Evolutionary conservation across 2,329 filamentous ascomycete genomes (phyloP).

Genomic region (Pseudogymnoascus sp.): DNA sequence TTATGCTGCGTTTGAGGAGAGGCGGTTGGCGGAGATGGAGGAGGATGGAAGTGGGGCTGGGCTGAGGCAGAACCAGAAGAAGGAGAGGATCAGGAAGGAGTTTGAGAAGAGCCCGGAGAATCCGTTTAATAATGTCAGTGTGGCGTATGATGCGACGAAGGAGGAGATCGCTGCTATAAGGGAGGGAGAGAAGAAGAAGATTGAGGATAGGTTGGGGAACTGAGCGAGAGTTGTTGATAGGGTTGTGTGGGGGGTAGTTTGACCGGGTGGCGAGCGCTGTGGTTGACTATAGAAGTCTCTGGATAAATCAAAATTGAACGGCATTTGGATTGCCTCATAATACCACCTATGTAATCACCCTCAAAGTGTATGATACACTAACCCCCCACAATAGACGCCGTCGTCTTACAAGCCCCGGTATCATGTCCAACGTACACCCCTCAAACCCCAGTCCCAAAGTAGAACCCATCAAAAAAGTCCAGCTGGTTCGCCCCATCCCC

Average conservation of each 20-base stretch:
- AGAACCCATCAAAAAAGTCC: constrained; percentile 45
- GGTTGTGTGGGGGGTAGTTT: neutral
- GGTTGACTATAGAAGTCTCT: neutral
- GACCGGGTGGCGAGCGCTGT: neutral
- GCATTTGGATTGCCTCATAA: constrained; percentile 2
- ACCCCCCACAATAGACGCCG: neutral
- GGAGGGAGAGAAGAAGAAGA: constrained; percentile 62
- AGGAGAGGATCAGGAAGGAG: constrained; percentile 79
- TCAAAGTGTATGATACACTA: neutral
- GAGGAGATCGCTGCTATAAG: constrained; percentile 67
- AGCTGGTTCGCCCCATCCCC: constrained; percentile 14
- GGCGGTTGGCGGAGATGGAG: constrained; percentile 78
- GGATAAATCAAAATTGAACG: constrained; percentile 1
- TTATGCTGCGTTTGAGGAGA: constrained; percentile 74
- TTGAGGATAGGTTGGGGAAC: constrained; percentile 60
- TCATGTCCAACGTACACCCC: neutral
- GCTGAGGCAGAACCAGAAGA: constrained; percentile 74
- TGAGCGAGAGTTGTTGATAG: neutral
- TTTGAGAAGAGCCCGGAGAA: constrained; percentile 94
- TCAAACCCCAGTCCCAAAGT: constrained; percentile 35
- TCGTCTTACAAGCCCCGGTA: neutral
- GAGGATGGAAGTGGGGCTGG: constrained; percentile 66
- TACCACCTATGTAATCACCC: neutral
- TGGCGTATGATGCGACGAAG: constrained; percentile 67
- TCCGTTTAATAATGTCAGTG: constrained; percentile 82